These are phyloP conservation scores for Aspergillus brasiliensis DNA, from an alignment of 2,329 filamentous ascomycete species.

Conservation along the genomic window DNA sequence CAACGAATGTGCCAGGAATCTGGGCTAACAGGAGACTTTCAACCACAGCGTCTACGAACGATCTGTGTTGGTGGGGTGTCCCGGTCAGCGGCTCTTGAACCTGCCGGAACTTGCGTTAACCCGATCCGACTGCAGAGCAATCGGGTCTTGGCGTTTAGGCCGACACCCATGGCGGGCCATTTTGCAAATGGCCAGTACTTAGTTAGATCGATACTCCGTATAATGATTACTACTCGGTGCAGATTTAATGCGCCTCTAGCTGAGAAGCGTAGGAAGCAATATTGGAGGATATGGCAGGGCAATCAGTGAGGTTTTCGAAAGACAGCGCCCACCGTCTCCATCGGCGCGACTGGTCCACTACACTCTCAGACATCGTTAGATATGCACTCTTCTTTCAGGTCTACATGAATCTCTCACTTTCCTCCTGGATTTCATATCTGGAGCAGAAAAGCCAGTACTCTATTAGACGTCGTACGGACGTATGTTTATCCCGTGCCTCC, in stretches of 20 bases:
- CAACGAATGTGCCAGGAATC: not conserved
- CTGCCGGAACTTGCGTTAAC: constrained; percentile 1
- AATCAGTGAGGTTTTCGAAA: too few species aligned
- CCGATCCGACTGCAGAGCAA: constrained; percentile 11
- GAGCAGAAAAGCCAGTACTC: not conserved
- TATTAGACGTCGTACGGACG: not conserved
- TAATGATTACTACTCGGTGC: too few species aligned
- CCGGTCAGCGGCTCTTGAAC: constrained; percentile 1
- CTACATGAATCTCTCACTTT: too few species aligned
- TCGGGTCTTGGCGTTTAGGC: not conserved
- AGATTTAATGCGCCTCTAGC: too few species aligned
- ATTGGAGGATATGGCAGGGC: too few species aligned
- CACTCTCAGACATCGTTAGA: too few species aligned
- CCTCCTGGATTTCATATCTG: too few species aligned
- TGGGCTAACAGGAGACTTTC: not conserved
- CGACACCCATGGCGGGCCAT: not conserved
- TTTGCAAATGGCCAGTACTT: not conserved
- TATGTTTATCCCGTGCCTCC: not conserved
- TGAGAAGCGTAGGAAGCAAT: too few species aligned
- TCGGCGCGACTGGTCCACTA: too few species aligned
- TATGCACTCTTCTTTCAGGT: too few species aligned
- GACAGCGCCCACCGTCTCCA: too few species aligned
- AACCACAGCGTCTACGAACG: constrained; percentile 2
- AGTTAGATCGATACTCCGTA: too few species aligned
- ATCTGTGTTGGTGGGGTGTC: constrained; percentile 6